Base-by-base conservation (phyloP, 306 rosid species). In the Heteromeles arbutifolia region DNA sequence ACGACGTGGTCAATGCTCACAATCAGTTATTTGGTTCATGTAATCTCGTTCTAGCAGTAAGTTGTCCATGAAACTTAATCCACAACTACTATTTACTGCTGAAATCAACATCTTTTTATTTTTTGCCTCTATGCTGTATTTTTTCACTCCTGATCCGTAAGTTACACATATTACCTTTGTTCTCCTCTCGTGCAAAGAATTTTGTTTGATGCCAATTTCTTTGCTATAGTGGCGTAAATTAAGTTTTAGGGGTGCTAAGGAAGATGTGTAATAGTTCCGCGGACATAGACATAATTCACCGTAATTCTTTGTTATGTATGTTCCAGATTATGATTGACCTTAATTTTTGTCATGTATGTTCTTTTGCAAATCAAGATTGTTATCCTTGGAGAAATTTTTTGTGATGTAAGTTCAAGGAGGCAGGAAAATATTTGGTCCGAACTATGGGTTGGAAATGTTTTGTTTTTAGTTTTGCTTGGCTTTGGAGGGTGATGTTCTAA, bases 11-110 rank as follows among this genome's bases (percentile, higher is more conserved):
- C 68, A 65, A 71, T 52, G 81, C 85, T 84, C 97, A 95, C 79
- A 79, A 82, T 84, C 86, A 82, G 77, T 74, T 92, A 75, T 95
- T 95, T 84, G 97, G 97, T 59, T 89, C 91, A 77, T 79, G 53
- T 79, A 86, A 88, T 85, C 88, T 90, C 19, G 78, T 86, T 77
- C 79, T 79, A 59, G 75, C 69, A 52, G 98, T 93, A 85, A 93
- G 98, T 86, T 41, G 98, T 86, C 24, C 67, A 44, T 59, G 13
- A 74, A 65, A 41, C 63, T 62, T 48, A 26, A 26, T 77, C 25
- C 53, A 34, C 7, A 52, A 44, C 63, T 52, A 15, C 26, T 22
- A 56, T 45, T 45, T 52, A 45, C 44, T 48, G 37, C 59, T 69
- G 41, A 71, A 15, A 31, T 53, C 3, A 41, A 53, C 10, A 31